These are phyloP conservation scores for Nitzschia inconspicua DNA, from an alignment of 108 stramenopile species.

Conservation along the genomic window DNA sequence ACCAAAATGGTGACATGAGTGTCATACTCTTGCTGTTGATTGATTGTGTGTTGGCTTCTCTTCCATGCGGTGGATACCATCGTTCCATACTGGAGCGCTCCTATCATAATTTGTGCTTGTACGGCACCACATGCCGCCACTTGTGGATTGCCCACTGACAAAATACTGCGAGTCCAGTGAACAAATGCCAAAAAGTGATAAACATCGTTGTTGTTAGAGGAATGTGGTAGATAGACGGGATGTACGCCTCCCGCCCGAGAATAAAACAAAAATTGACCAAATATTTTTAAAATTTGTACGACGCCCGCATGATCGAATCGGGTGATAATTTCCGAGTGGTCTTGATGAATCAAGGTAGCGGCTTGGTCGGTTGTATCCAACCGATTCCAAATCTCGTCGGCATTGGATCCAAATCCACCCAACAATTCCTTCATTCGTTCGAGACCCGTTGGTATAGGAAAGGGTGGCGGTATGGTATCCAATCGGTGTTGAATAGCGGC, in stretches of 20 bases:
- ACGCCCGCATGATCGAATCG: constrained; percentile 8
- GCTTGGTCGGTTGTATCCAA: not conserved
- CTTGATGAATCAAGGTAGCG: not conserved
- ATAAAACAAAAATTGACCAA: constrained; percentile 22
- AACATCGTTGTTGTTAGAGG: constrained; percentile 9
- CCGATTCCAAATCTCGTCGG: too few relatives aligned
- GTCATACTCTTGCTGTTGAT: not conserved
- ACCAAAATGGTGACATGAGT: constrained; percentile 19
- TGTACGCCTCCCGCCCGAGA: constrained; percentile 12
- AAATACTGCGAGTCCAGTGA: constrained; percentile 24
- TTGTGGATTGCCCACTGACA: constrained; percentile 9
- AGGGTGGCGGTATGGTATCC: not conserved
- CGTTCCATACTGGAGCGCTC: constrained; percentile 1
- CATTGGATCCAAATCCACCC: constrained; percentile 2
- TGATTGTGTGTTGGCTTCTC: too few relatives aligned
- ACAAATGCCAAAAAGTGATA: constrained; percentile 25
- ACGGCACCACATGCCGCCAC: constrained; percentile 17
- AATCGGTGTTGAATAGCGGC: constrained; percentile 12
- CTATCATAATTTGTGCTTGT: constrained; percentile 8
- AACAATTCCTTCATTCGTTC: not conserved
- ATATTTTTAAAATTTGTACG: constrained; percentile 16
- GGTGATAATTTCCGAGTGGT: too few relatives aligned
- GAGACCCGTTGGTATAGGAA: constrained; percentile 11
- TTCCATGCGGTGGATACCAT: too few relatives aligned
- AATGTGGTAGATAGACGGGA: constrained; percentile 1